Percentiles rank a stretch among this genome's conserved stretches.
Evolutionary conservation across 2,329 filamentous ascomycete genomes (phyloP).

Genomic region (Cladosporium sphaerospermum): DNA sequence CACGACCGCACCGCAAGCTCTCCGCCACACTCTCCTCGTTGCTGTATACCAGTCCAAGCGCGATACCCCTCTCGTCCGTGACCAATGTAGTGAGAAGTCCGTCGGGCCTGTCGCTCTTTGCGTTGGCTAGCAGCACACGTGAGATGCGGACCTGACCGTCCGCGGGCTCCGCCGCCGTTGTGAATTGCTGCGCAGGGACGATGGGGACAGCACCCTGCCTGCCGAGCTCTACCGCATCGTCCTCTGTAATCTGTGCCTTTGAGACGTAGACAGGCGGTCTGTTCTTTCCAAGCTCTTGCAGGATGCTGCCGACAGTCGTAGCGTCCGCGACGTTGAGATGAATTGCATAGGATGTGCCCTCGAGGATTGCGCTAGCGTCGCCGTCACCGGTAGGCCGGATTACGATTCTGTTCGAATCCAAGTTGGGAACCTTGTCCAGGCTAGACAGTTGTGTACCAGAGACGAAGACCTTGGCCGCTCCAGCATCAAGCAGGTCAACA

Average conservation of each 20-base stretch:
- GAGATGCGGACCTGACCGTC: conserved; percentile 58
- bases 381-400: conserved; percentile 41
- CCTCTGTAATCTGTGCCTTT: conserved; percentile 36
- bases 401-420: conserved; percentile 53
- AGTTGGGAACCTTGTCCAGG: conserved; percentile 46
- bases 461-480: conserved; percentile 80
- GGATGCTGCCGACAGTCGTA: conserved; percentile 39
- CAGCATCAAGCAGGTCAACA: conserved; percentile 73
- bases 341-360: conserved; percentile 41
- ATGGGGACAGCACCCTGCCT: conserved; percentile 58
- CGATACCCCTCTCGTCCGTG: conserved; percentile 76
- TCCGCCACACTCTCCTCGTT: conserved; percentile 84
- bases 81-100: conserved; percentile 85
- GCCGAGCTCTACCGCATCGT: conserved; percentile 37
- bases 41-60: conserved; percentile 88
- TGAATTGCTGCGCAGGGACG: conserved; percentile 64
- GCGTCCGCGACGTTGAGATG: conserved; percentile 36
- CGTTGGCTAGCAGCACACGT: conserved; percentile 65
- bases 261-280: conserved; percentile 47
- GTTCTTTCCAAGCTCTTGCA: conserved; percentile 45
- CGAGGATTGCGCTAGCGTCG: conserved; percentile 39
- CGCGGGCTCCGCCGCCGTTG: conserved; percentile 56
- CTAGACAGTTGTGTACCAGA: conserved; percentile 59
- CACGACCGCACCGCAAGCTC: conserved; percentile 71
- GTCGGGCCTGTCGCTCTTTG: conserved; percentile 75